Evolutionary conservation across 2,329 filamentous ascomycete genomes (phyloP).

Genomic region (Dothidotthia symphoricarpi): DNA sequence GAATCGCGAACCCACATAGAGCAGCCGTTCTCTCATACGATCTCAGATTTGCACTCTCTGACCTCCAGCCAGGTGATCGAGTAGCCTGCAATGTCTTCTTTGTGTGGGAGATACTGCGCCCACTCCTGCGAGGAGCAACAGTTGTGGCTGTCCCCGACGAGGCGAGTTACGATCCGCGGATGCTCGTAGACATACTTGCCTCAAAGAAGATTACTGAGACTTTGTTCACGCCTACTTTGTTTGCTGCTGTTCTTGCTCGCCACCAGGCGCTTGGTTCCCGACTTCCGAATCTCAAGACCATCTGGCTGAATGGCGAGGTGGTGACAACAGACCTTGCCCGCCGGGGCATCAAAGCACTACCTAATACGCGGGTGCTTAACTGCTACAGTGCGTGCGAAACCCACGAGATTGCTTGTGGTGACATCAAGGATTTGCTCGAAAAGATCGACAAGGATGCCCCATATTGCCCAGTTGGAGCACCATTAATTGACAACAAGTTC

Average conservation of each 20-base stretch:
- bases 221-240: constrained; percentile 77
- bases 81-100: constrained; percentile 90
- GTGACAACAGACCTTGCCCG: constrained; percentile 74
- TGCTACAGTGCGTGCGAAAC: constrained; percentile 83
- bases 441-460: constrained; percentile 55
- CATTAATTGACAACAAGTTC: constrained; percentile 62
- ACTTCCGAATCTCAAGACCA: constrained; percentile 64
- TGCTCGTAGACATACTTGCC: constrained; percentile 68
- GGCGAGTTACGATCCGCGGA: constrained; percentile 72
- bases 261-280: constrained; percentile 64
- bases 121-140: constrained; percentile 71
- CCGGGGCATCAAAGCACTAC: constrained; percentile 65
- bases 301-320: constrained; percentile 82
- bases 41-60: constrained; percentile 67
- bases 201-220: constrained; percentile 71
- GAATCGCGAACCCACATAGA: constrained; percentile 75
- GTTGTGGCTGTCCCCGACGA: constrained; percentile 74
- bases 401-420: constrained; percentile 75
- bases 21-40: constrained; percentile 73
- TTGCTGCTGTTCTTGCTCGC: constrained; percentile 70
- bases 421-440: constrained; percentile 66
- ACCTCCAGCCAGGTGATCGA: constrained; percentile 68
- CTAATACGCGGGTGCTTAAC: constrained; percentile 69
- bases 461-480: constrained; percentile 72
- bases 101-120: constrained; percentile 79